A percentile compares a stretch with the other conserved stretches of the same genome.
These are phyloP conservation scores for Backusella psychrophila DNA, from an alignment of 192 early-diverging fungal genomes.

Conservation along the genomic window DNA sequence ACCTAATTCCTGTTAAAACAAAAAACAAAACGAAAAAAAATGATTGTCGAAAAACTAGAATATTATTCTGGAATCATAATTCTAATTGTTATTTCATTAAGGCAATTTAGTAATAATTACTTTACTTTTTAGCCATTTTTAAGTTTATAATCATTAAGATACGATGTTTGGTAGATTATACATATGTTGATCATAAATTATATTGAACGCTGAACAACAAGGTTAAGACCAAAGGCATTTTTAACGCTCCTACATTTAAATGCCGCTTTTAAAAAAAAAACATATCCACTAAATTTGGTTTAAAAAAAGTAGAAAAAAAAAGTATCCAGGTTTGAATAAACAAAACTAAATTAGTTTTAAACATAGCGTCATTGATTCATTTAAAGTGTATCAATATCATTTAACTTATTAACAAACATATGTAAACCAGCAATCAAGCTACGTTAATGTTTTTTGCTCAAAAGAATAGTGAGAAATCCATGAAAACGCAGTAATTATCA, in stretches of 20 bases:
- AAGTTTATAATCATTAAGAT: not conserved
- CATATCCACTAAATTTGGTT: not conserved
- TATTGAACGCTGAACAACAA: not conserved
- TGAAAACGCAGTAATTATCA: not conserved
- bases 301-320: not conserved
- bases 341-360: conserved; percentile 1
- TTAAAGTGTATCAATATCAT: not conserved
- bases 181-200: not conserved
- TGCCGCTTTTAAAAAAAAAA: not conserved
- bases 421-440: not conserved
- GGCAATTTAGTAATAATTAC: not conserved
- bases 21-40: not conserved
- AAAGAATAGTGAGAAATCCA: not conserved
- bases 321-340: not conserved
- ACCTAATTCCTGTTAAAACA: not conserved
- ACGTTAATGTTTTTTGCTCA: not conserved
- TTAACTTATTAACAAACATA: not conserved
- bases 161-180: not conserved
- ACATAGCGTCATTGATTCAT: not conserved
- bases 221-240: conserved; percentile 5
- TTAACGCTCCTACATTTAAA: not conserved
- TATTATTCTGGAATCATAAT: not conserved
- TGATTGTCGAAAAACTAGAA: not conserved
- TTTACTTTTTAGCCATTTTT: not conserved
- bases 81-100: not conserved